A percentile compares a stretch with the other conserved stretches of the same genome.
These are phyloP conservation scores for Epichloe gansuensis DNA, from an alignment of 2,329 filamentous ascomycete genomes.

Conservation along the genomic window DNA sequence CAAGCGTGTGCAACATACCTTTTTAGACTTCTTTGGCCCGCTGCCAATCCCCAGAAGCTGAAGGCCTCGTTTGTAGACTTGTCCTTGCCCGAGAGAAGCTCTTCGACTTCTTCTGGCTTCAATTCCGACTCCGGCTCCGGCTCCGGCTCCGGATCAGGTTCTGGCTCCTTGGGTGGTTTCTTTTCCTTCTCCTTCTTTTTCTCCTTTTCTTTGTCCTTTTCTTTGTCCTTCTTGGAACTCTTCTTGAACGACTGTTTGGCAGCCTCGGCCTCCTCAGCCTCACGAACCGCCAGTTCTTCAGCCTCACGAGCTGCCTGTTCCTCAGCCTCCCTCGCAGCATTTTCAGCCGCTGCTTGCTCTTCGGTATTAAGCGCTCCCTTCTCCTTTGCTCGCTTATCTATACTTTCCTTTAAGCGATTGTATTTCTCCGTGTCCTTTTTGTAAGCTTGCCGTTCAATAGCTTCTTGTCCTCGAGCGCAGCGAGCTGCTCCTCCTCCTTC, in stretches of 20 bases:
- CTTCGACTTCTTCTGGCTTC: constrained; percentile 30
- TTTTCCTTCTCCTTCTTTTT: constrained; percentile 12
- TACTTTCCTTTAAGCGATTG: constrained; percentile 23
- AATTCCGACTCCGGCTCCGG: constrained; percentile 19
- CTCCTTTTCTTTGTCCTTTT: constrained; percentile 15
- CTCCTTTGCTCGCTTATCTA: constrained; percentile 22
- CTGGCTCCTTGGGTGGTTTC: constrained; percentile 9
- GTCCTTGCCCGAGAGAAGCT: constrained; percentile 24
- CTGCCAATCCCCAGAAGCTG: constrained; percentile 42
- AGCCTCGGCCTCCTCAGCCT: constrained; percentile 24
- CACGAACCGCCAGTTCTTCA: constrained; percentile 17
- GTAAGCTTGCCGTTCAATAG: constrained; percentile 33
- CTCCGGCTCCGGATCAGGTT: constrained; percentile 2
- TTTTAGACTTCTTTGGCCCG: constrained; percentile 29
- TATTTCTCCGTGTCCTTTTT: constrained; percentile 35
- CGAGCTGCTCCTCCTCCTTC: constrained; percentile 27
- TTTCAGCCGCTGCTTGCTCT: constrained; percentile 22
- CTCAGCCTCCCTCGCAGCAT: constrained; percentile 26
- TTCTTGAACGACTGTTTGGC: constrained; percentile 30
- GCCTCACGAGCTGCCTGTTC: constrained; percentile 11
- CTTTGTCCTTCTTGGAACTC: constrained; percentile 18
- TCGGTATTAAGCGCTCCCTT: constrained; percentile 16
- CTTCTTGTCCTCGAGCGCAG: constrained; percentile 34
- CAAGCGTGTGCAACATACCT: constrained; percentile 18
- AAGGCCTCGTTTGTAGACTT: constrained; percentile 32